Base-by-base conservation (phyloP, 805 yeast species). In the Isabelozyma rhagii region DNA sequence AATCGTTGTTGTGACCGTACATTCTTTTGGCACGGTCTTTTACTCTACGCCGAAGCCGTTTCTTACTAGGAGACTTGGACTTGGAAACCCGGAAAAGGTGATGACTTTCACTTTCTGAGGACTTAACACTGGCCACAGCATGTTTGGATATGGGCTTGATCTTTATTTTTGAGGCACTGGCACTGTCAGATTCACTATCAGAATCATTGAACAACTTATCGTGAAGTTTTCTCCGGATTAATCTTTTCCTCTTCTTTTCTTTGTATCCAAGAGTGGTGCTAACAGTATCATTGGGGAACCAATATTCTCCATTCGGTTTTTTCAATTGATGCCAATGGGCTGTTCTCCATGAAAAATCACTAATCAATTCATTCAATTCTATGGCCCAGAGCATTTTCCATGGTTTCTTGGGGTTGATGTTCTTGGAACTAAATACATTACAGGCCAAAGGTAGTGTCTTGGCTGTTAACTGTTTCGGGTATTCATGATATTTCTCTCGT, bases 381-480 rank as follows among this genome's bases (percentile, higher is more conserved):
- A 87, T 75, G 46, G 85, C 83, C 92, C 92, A 87, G 5, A 76
- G 67, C 60, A 81, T 64, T 50, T 74, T 75, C 63, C 74, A 71
- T 18, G 68, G 69, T 25, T 72, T 71, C 39, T 64, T 68, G 49
- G 51, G 13, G 44, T 56, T 43, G 5, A 39, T 46, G 50, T 64
- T 66, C 43, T 66, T 63, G n/a, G 61, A 55, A 45, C 83, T 79
- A 56, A 87, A 85, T 1, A 81, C 85, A 51, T 82, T 78, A 6
- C 88, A 84, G 2, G 90, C 84, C n/a, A 81, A 64, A 11, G 88
- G 87, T 5, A 83, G 63, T 8, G 78, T 72, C 48, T 78, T 75
- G 28, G 78, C 64, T 0, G 76, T 64, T 10, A 79, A 59, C 3
- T 72, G 69, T 39, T 76, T 72, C 2, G 81, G 77, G 36, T 71